These are phyloP conservation scores for Lentinula lateritia DNA, from an alignment of 768 basidiomycete species.

Conservation along the genomic window DNA sequence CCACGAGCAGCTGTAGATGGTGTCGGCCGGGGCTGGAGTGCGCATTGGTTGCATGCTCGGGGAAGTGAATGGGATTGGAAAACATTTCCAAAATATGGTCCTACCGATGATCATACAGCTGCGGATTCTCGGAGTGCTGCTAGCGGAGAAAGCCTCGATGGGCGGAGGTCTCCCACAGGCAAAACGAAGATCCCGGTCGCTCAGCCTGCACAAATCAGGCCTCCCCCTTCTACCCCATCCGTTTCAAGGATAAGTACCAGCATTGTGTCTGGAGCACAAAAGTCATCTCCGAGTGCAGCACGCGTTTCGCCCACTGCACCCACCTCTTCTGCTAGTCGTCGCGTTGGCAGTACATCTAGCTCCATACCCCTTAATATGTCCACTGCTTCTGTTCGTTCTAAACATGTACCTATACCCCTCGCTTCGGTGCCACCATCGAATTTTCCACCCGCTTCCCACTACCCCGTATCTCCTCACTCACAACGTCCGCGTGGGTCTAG, in stretches of 20 bases:
- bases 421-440: slow-evolving; percentile 24
- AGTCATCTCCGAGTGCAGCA: neutral
- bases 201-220: neutral
- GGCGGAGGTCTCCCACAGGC: slow-evolving; percentile 17
- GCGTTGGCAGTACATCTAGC: neutral
- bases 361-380: slow-evolving; percentile 14
- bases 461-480: slow-evolving; percentile 43
- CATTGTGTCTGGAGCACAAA: neutral
- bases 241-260: neutral
- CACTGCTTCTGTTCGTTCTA: slow-evolving; percentile 25
- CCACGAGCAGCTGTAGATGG: slow-evolving; percentile 63
- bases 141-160: slow-evolving; percentile 44
- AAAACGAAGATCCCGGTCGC: neutral
- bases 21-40: slow-evolving; percentile 61
- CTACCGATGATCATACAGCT: slow-evolving; percentile 11
- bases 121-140: slow-evolving; percentile 44
- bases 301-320: slow-evolving; percentile 6
- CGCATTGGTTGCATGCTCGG: slow-evolving; percentile 41
- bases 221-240: neutral
- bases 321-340: slow-evolving; percentile 14
- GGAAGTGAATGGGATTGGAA: slow-evolving; percentile 70
- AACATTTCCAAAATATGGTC: slow-evolving; percentile 38
- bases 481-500: slow-evolving; percentile 30
- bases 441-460: slow-evolving; percentile 31
- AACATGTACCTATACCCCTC: slow-evolving; percentile 34